These are phyloP conservation scores for Silene coronaria DNA, from an alignment of 179 eudicot species.

Conservation along the genomic window DNA sequence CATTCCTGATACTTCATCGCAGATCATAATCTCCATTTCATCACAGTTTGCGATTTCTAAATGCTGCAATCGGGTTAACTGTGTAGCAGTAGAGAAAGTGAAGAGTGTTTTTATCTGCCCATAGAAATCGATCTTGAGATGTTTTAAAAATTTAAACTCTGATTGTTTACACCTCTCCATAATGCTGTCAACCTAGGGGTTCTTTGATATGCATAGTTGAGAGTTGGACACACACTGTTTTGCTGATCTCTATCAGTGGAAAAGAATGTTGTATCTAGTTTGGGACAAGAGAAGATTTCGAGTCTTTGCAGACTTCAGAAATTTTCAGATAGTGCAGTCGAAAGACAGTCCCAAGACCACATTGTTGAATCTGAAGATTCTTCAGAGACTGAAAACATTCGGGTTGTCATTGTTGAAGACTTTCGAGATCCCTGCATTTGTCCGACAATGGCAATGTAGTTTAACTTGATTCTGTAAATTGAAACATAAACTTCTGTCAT, in stretches of 20 bases:
- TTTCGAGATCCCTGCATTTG: conserved; percentile 17
- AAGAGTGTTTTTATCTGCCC: conserved; percentile 20
- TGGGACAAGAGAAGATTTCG: conserved; percentile 16
- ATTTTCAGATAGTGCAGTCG: conserved; percentile 10
- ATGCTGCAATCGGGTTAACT: conserved; percentile 19
- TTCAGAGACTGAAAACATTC: conserved; percentile 11
- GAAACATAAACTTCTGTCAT: conserved; percentile 23
- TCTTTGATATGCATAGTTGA: conserved; percentile 18
- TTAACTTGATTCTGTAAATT: conserved; percentile 11
- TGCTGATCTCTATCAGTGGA: not conserved
- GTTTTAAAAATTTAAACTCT: conserved; percentile 23
- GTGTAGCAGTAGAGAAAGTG: conserved; percentile 16
- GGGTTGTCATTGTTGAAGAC: conserved; percentile 20
- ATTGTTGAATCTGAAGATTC: conserved; percentile 21
- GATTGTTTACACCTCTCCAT: conserved; percentile 25
- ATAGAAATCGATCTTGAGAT: conserved; percentile 18
- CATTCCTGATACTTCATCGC: conserved; percentile 5
- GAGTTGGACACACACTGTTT: not conserved
- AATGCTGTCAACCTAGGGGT: conserved; percentile 22
- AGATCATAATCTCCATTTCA: conserved; percentile 16
- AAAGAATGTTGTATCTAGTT: conserved; percentile 18
- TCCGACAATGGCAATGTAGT: conserved; percentile 14
- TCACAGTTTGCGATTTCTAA: conserved; percentile 27
- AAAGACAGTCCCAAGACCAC: conserved; percentile 18
- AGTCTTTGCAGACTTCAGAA: conserved; percentile 18